Conservation (phyloP, 2,329 filamentous ascomycete genomes). For the Amauroascus verrucosus region DNA sequence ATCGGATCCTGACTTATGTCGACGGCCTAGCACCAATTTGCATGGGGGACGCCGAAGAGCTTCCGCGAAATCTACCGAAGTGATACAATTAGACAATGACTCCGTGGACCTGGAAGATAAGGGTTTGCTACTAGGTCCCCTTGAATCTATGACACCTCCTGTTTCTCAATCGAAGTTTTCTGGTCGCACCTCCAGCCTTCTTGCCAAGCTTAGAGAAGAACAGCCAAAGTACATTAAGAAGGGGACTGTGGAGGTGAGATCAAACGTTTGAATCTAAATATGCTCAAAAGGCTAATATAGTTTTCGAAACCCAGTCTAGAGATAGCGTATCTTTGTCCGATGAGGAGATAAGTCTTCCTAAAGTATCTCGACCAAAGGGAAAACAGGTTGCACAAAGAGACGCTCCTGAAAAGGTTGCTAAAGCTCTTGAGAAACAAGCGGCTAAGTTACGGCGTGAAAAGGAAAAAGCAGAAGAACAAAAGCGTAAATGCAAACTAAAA, state of each 20-base stretch:
- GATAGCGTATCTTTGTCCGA: not conserved
- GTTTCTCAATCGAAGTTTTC: conserved; percentile 26
- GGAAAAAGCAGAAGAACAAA: conserved; percentile 50
- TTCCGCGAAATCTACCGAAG: conserved; percentile 19
- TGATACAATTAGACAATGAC: conserved; percentile 31
- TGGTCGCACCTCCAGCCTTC: conserved; percentile 32
- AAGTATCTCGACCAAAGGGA: conserved; percentile 32
- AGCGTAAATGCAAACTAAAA: conserved; percentile 34
- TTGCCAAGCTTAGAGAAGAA: conserved; percentile 26
- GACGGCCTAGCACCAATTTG: conserved; percentile 31
- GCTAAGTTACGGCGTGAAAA: conserved; percentile 40
- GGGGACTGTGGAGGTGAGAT: conserved; percentile 12
- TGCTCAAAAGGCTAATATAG: conserved; percentile 14
- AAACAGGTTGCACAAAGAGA: conserved; percentile 34
- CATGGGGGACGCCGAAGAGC: conserved; percentile 1
- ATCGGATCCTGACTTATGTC: conserved; percentile 36
- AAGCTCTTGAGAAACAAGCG: conserved; percentile 45
- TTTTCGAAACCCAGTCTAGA: conserved; percentile 10
- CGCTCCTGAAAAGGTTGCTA: conserved; percentile 32
- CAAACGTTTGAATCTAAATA: not conserved
- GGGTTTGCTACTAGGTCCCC: conserved; percentile 16
- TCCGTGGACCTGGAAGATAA: conserved; percentile 19
- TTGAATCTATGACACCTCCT: conserved; percentile 18
- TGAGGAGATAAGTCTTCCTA: conserved; percentile 1
- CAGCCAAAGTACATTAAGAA: conserved; percentile 2